Evolutionary conservation across 495 filamentous ascomycete genomes (phyloP).

Genomic region (Annulohypoxylon nitens): DNA sequence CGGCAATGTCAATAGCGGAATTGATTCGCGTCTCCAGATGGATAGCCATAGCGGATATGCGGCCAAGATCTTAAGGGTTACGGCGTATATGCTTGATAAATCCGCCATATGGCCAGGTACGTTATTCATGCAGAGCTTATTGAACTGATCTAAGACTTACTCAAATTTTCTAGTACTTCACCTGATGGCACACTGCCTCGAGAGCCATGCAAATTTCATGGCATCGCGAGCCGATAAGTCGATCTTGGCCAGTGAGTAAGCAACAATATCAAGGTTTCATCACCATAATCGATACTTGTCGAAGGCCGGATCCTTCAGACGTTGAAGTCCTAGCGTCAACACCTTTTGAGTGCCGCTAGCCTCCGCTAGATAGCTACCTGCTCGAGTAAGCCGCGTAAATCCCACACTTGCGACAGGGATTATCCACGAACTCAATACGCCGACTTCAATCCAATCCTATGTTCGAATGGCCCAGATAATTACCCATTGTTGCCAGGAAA

Average conservation of each 20-base stretch:
- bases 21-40: constrained; percentile 68
- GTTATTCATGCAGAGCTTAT: constrained; percentile 42
- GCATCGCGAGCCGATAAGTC: constrained; percentile 75
- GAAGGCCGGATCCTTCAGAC: constrained; percentile 8
- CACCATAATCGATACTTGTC: constrained; percentile 31
- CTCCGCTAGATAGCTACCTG: background rate
- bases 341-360: background rate
- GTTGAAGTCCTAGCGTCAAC: background rate
- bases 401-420: background rate
- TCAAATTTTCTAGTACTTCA: constrained; percentile 73
- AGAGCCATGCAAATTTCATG: constrained; percentile 87
- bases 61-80: constrained; percentile 86
- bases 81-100: constrained; percentile 90
- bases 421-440: background rate
- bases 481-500: background rate
- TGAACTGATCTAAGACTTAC: background rate
- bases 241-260: constrained; percentile 56
- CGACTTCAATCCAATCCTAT: background rate
- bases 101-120: constrained; percentile 93
- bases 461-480: background rate
- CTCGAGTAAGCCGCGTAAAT: background rate
- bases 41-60: constrained; percentile 79
- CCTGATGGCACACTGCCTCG: constrained; percentile 87
- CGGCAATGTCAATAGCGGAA: constrained; percentile 57
- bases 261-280: background rate